phyloP scores from a whole-genome alignment of 176 grass and related monocot genomes.

The maize (Zea mays) region DNA sequence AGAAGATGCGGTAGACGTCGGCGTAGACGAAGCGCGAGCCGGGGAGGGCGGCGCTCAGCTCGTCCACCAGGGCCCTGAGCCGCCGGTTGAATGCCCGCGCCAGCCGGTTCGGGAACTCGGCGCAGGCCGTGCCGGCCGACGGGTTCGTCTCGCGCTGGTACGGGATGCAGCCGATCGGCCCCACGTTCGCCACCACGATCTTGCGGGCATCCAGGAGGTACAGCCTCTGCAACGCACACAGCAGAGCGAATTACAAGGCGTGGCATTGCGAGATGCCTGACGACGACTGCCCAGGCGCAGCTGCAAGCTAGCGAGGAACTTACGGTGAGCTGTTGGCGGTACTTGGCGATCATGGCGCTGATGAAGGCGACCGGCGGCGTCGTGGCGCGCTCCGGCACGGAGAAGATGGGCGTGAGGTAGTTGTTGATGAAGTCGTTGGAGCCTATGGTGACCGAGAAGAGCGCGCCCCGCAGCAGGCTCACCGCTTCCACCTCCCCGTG shows the following conservation, averaged over 20 bases:
- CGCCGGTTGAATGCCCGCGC: conserved; percentile 64
- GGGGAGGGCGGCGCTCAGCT: conserved; percentile 52
- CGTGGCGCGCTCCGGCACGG: conserved; percentile 44
- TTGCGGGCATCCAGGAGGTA: conserved; percentile 76
- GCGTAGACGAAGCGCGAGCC: conserved; percentile 72
- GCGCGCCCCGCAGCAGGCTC: conserved; percentile 50
- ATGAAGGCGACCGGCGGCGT: conserved; percentile 56
- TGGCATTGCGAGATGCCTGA: background rate
- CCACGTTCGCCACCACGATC: conserved; percentile 73
- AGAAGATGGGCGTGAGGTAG: conserved; percentile 67
- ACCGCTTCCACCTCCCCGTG: conserved; percentile 42
- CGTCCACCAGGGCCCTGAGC: conserved; percentile 50
- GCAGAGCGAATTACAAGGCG: background rate
- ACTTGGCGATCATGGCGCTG: conserved; percentile 57
- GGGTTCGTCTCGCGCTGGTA: conserved; percentile 66
- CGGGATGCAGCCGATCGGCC: conserved; percentile 85
- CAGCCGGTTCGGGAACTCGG: conserved; percentile 59
- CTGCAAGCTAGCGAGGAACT: background rate
- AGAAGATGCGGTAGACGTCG: conserved; percentile 68
- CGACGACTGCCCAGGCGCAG: background rate
- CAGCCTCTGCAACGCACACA: conserved; percentile 54
- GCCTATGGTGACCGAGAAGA: conserved; percentile 72
- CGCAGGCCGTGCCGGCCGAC: conserved; percentile 45
- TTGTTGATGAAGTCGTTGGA: conserved; percentile 97
- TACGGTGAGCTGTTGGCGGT: conserved; percentile 66